A percentile compares a stretch with the other conserved stretches of the same genome.
Conservation (phyloP, 208 protist genomes). For the Trypanosomatidae sp. region DNA sequence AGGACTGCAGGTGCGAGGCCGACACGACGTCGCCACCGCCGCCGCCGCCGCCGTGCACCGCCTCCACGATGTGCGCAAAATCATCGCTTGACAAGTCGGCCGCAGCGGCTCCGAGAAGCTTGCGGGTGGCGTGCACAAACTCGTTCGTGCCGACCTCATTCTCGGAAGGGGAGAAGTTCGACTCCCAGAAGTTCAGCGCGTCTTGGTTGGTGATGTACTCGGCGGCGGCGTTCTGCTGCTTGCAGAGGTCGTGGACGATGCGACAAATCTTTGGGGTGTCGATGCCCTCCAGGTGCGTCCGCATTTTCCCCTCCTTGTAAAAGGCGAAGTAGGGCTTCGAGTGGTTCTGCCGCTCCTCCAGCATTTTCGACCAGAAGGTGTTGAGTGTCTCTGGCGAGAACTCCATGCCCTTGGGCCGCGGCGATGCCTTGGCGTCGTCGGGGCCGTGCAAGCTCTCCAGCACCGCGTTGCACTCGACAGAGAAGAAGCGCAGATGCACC, state of each 20-base stretch:
- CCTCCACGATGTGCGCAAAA: conserved; percentile 30
- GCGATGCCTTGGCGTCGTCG: conserved; percentile 26
- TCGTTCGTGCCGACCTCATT: conserved; percentile 54
- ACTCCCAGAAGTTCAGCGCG: conserved; percentile 84
- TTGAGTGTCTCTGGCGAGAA: conserved; percentile 60
- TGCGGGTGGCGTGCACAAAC: conserved; percentile 44
- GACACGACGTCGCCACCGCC: conserved; percentile 35
- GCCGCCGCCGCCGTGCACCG: conserved; percentile 32
- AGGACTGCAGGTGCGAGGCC: conserved; percentile 57
- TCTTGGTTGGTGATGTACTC: too few relatives aligned
- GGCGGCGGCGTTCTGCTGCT: conserved; percentile 61
- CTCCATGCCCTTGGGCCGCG: conserved; percentile 43
- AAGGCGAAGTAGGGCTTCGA: conserved; percentile 90
- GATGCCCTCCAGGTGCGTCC: conserved; percentile 73
- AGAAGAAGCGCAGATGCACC: conserved; percentile 82
- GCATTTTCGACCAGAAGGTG: conserved; percentile 58
- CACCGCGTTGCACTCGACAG: conserved; percentile 83
- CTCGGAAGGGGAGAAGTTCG: conserved; percentile 63
- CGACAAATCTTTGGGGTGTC: conserved; percentile 85
- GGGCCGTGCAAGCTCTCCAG: conserved; percentile 62
- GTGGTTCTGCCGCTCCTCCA: conserved; percentile 62
- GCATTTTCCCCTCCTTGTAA: conserved; percentile 85
- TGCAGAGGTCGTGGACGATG: conserved; percentile 74
- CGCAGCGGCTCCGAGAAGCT: conserved; percentile 13
- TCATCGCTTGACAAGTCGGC: conserved; percentile 19